Conservation (phyloP, 805 yeast genomes). For the Millerozyma miso region DNA sequence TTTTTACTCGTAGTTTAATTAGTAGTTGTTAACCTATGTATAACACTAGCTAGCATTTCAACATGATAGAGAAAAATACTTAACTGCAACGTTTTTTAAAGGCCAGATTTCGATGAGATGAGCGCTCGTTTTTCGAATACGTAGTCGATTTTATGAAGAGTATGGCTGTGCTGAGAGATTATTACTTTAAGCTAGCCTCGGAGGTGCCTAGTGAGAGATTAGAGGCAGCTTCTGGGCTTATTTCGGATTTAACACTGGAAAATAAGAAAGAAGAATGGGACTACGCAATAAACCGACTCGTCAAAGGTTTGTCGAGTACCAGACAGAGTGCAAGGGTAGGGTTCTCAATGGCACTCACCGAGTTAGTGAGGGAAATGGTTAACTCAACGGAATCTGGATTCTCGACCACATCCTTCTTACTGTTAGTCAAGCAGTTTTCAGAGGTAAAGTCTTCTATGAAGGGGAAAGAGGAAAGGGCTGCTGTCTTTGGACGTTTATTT, state of each 20-base stretch:
- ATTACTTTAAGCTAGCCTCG: conserved; percentile 72
- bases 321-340: conserved; percentile 85
- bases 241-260: conserved; percentile 52
- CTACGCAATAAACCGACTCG: conserved; percentile 73
- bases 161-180: conserved; percentile 63
- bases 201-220: conserved; percentile 72
- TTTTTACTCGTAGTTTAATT: neutral
- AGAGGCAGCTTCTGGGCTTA: conserved; percentile 61
- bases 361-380: conserved; percentile 43
- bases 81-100: neutral
- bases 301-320: conserved; percentile 77
- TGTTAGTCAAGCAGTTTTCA: conserved; percentile 36
- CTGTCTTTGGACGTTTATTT: conserved; percentile 77
- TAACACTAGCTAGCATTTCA: neutral
- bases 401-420: conserved; percentile 31
- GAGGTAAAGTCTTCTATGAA: conserved; percentile 40
- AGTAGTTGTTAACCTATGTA: neutral
- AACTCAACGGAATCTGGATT: conserved; percentile 24
- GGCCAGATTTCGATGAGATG: conserved; percentile 5
- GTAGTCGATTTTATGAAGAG: neutral
- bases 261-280: conserved; percentile 60
- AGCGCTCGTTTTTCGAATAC: neutral
- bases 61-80: neutral
- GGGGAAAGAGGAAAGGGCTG: conserved; percentile 80
- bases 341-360: conserved; percentile 82